Base-by-base conservation (phyloP, 129 eudicot species). In the Ambrosia trifida region DNA sequence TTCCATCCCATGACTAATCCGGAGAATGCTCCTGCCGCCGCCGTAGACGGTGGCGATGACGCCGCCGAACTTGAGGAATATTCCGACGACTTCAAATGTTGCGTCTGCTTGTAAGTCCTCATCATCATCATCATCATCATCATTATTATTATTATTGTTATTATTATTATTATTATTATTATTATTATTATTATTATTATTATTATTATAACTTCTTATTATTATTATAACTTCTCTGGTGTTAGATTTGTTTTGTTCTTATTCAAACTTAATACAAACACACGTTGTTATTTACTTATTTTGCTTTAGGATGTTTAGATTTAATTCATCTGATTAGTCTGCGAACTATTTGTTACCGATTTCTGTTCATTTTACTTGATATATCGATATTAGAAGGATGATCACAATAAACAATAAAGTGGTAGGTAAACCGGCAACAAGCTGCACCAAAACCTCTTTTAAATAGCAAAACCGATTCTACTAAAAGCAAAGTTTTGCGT, bases 61-160 rank as follows among this genome's bases (percentile, higher is more conserved):
- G 76, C 17, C 2, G 72, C 65, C 36, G 79, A 73, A 31, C 43
- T 32, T 50, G 82, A 85, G 7, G 82, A 85, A 5, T 76, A 72
- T 46, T 76, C 84, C 1, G 90, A 82, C 38, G 90, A 82, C 14
- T 85, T 85, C 68, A 77, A 43, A 70, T 82, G 90, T 65, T 82
- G 87, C 74, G 85, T 85, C 20, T 82, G 90, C 81, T 73, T 82
- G 90, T 79, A 79, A 85, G 85, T 76, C 61, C 3, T 20, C 17
- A 11, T 16, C 33, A 61, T 50, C 2, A 35, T 35, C 20, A 49
- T 8, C 68, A 53, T 56, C 14, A 7, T 24, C 17, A 18, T 58
- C 1, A 24, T 24, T 24, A 24, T 24, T 24, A 24, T 24, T 24
- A 24, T 24, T 24, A 24, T 24, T 24, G 1, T 24, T 24, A 24